Percentiles rank a stretch among this genome's conserved stretches.
Conservation (phyloP, 305 asterid species). For the Fraxinus sp. region DNA sequence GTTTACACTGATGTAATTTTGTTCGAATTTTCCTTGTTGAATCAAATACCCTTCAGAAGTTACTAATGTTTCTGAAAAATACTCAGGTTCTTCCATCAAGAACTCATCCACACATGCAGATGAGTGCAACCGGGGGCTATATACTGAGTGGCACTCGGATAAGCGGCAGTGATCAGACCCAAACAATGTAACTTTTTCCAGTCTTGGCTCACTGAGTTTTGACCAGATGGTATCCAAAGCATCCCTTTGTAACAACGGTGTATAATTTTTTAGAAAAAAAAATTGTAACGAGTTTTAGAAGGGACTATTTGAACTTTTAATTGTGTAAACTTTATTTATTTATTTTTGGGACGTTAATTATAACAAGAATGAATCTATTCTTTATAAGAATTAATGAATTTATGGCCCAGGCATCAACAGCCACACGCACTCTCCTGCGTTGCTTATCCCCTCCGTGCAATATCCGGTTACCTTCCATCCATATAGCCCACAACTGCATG, state of each 20-base stretch:
- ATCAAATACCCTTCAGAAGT: not conserved
- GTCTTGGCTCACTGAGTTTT: not conserved
- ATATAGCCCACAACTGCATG: not conserved
- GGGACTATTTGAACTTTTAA: not conserved
- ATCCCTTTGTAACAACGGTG: not conserved
- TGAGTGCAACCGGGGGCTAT: slow-evolving; percentile 89
- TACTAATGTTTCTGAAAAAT: not conserved
- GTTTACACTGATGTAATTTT: not conserved
- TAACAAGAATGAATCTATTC: not conserved
- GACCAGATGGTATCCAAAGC: not conserved
- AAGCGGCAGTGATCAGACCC: slow-evolving; percentile 30
- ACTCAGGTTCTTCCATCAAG: slow-evolving; percentile 86
- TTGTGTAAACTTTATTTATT: not conserved
- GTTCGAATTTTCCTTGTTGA: not conserved
- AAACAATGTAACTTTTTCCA: slow-evolving; percentile 10
- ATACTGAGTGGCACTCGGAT: slow-evolving; percentile 73
- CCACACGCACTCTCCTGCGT: not conserved
- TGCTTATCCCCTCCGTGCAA: not conserved
- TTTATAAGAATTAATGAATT: not conserved
- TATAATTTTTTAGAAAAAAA: not conserved
- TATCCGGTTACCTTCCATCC: not conserved
- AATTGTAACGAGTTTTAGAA: not conserved
- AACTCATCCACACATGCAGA: slow-evolving; percentile 96
- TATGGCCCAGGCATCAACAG: not conserved
- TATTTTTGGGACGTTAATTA: not conserved